Evolutionary conservation across 169 alveolate species (phyloP).

Genomic region (Plasmodium ovale): DNA sequence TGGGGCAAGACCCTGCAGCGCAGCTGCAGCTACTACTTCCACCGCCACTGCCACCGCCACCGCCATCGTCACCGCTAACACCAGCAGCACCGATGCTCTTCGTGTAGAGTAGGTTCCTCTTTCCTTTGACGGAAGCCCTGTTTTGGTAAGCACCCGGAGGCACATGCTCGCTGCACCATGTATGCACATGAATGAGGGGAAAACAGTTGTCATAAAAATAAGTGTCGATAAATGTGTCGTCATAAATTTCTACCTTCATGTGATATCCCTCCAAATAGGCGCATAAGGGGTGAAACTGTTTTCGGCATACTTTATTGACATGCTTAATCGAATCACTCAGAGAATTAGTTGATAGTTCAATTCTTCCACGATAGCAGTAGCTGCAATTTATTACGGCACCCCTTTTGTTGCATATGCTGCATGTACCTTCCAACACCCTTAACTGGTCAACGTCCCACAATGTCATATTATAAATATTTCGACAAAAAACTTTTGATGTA

Average conservation of each 20-base stretch:
- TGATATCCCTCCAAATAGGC: constrained; percentile 69
- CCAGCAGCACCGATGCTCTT: background rate
- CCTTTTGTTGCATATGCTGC: constrained; percentile 42
- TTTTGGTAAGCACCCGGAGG: constrained; percentile 27
- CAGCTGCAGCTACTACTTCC: no score
- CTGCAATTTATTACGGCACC: constrained; percentile 46
- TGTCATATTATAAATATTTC: constrained; percentile 57
- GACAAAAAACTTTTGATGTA: constrained; percentile 53
- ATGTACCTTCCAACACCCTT: constrained; percentile 13
- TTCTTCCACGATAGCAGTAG: background rate
- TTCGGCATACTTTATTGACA: constrained; percentile 1
- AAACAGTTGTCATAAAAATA: constrained; percentile 70
- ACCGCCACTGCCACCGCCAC: no score
- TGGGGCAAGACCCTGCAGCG: no score
- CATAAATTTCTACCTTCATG: constrained; percentile 60
- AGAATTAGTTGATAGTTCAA: background rate
- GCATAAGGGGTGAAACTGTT: constrained; percentile 55
- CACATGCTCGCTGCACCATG: constrained; percentile 46
- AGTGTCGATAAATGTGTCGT: constrained; percentile 25
- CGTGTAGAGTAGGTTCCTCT: constrained; percentile 9
- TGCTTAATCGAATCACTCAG: background rate
- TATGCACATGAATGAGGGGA: constrained; percentile 15
- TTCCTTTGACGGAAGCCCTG: constrained; percentile 22
- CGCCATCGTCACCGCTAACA: background rate
- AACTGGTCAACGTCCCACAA: constrained; percentile 31